phyloP scores from a whole-genome alignment of 352 stramenopile genomes.

The Phytophthora sojae region DNA sequence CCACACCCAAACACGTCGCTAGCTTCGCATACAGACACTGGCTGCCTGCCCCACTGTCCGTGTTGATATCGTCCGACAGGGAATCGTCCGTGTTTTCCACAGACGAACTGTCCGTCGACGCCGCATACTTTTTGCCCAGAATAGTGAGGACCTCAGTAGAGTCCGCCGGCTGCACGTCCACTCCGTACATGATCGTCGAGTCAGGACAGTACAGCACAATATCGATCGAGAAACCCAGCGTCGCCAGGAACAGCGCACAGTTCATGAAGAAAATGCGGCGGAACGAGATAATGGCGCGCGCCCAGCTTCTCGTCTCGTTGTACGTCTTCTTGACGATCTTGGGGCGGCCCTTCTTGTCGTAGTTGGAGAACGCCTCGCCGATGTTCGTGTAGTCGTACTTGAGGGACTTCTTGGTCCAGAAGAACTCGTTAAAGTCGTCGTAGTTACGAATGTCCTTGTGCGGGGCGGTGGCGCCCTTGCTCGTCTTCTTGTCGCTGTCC shows the following conservation, averaged over 20 bases:
- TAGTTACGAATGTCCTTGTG: constrained; percentile 88
- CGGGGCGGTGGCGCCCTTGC: constrained; percentile 68
- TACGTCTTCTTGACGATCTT: constrained; percentile 88
- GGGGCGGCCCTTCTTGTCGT: constrained; percentile 82
- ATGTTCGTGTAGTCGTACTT: constrained; percentile 80
- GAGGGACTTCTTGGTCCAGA: constrained; percentile 85
- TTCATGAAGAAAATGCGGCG: constrained; percentile 89
- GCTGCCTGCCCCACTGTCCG: constrained; percentile 35
- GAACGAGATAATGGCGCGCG: constrained; percentile 79
- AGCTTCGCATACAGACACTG: constrained; percentile 78
- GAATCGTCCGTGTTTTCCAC: constrained; percentile 42
- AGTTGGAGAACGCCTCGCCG: constrained; percentile 65
- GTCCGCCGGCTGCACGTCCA: constrained; percentile 52
- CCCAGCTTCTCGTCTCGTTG: constrained; percentile 77
- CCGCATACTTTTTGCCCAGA: constrained; percentile 67
- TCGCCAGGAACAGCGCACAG: constrained; percentile 72
- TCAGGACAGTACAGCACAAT: constrained; percentile 81
- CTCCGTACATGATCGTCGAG: constrained; percentile 78
- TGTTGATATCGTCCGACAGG: constrained; percentile 33
- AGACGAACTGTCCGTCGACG: constrained; percentile 32
- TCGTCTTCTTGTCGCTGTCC: constrained; percentile 89
- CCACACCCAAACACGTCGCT: constrained; percentile 70
- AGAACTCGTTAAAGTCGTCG: constrained; percentile 91
- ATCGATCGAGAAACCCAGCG: constrained; percentile 74
- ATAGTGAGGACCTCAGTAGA: constrained; percentile 42